Conservation (phyloP, 2,329 filamentous ascomycete genomes). For the Neofusicoccum laricinum region DNA sequence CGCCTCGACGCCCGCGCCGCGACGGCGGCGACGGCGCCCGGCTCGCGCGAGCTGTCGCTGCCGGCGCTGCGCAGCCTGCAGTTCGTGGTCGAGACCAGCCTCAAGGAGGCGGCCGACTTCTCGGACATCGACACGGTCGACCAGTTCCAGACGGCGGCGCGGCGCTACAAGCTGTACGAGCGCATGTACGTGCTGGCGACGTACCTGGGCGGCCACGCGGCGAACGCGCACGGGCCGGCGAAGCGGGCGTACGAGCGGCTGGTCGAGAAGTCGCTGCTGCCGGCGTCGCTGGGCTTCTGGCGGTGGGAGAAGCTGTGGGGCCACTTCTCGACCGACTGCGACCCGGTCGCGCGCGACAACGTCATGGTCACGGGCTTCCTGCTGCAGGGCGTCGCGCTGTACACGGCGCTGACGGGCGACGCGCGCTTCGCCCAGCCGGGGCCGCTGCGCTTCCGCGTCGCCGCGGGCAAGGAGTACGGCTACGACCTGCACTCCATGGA, state of each 20-base stretch:
- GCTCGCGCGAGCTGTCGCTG: slow-evolving; percentile 17
- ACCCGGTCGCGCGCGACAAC: slow-evolving; percentile 20
- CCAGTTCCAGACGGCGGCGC: slow-evolving; percentile 23
- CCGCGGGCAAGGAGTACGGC: slow-evolving; percentile 17
- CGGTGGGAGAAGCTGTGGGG: slow-evolving; percentile 22
- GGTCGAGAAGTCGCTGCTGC: slow-evolving; percentile 21
- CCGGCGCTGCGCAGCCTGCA: slow-evolving; percentile 21
- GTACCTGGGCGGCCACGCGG: slow-evolving; percentile 19
- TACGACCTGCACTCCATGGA: slow-evolving; percentile 20
- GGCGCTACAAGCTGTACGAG: slow-evolving; percentile 22
- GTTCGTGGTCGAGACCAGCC: slow-evolving; percentile 19
- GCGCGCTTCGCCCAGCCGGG: slow-evolving; percentile 18
- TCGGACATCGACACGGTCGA: slow-evolving; percentile 22
- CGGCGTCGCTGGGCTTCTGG: slow-evolving; percentile 22
- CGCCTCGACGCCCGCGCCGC: slow-evolving; percentile 9
- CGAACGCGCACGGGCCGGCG: slow-evolving; percentile 22
- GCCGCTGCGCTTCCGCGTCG: slow-evolving; percentile 20
- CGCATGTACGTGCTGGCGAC: slow-evolving; percentile 17
- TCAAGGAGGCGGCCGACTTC: slow-evolving; percentile 20
- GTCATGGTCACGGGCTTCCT: slow-evolving; percentile 24
- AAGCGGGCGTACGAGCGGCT: slow-evolving; percentile 15
- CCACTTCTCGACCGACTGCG: slow-evolving; percentile 21
- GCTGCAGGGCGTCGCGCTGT: slow-evolving; percentile 17
- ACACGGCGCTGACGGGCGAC: slow-evolving; percentile 20
- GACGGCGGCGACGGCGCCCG: slow-evolving; percentile 5